A percentile compares a stretch with the other conserved stretches of the same genome.
These are phyloP conservation scores for Mallotus nudiflorus DNA, from an alignment of 345 rosid species.

Conservation along the genomic window DNA sequence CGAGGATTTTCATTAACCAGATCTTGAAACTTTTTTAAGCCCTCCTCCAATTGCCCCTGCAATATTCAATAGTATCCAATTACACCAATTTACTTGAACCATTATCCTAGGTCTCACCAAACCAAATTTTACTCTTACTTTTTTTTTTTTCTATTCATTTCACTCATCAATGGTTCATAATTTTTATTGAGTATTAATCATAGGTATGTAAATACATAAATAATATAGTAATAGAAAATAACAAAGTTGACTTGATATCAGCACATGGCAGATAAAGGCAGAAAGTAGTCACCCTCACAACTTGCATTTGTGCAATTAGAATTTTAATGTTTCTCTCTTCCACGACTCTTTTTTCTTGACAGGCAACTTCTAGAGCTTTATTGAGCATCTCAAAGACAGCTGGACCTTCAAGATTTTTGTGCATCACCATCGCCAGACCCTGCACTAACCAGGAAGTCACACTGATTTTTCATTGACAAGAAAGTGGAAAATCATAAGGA, in stretches of 20 bases:
- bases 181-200: not conserved
- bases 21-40: constrained; percentile 66
- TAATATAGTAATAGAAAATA: not conserved
- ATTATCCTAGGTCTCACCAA: not conserved
- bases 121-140: not conserved
- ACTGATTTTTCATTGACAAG: not conserved
- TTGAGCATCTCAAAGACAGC: constrained; percentile 82
- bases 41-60: constrained; percentile 81
- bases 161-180: not conserved
- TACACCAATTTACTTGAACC: not conserved
- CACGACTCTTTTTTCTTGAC: constrained; percentile 50
- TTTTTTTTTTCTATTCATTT: not conserved
- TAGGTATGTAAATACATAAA: not conserved
- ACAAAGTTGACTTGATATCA: not conserved
- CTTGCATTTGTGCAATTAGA: constrained; percentile 85
- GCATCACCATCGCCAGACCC: constrained; percentile 96
- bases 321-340: constrained; percentile 86
- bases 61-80: constrained; percentile 1
- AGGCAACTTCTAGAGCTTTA: constrained; percentile 65
- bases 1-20: constrained; percentile 74
- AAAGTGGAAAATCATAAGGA: too few species aligned
- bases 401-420: constrained; percentile 69
- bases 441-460: constrained; percentile 23
- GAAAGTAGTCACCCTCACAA: constrained; percentile 53
- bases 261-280: constrained; percentile 9